Evolutionary conservation across 768 basidiomycete genomes (phyloP).

Genomic region (Leucosporidium scottii): DNA sequence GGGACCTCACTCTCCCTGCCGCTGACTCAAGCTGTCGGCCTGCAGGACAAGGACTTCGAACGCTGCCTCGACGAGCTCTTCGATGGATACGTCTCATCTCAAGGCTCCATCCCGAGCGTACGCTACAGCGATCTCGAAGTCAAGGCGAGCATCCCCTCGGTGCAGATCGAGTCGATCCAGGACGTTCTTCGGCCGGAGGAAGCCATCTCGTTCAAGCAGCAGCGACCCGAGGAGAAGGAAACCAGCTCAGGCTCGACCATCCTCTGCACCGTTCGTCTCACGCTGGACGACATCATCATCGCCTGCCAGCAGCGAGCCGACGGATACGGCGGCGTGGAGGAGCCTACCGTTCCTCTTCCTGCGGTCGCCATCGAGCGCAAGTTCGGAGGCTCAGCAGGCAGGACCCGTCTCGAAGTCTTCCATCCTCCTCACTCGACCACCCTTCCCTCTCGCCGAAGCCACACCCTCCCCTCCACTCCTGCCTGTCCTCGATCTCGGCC

Average conservation of each 20-base stretch:
- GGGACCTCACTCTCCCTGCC: no score
- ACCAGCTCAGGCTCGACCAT: constrained; percentile 3
- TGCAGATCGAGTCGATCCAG: constrained; percentile 16
- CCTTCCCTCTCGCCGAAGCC: constrained; percentile 1
- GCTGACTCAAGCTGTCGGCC: background rate
- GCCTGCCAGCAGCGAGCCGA: background rate
- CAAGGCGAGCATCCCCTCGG: background rate
- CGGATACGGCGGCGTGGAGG: background rate
- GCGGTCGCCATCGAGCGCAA: constrained; percentile 1
- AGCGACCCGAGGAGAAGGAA: background rate
- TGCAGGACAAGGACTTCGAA: constrained; percentile 18
- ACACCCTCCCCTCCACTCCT: background rate
- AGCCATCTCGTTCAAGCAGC: constrained; percentile 8
- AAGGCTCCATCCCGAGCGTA: background rate
- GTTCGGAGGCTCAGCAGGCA: background rate
- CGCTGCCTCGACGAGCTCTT: constrained; percentile 23
- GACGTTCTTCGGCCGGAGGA: constrained; percentile 27
- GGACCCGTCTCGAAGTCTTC: constrained; percentile 14
- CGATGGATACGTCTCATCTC: constrained; percentile 2
- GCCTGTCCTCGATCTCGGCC: background rate
- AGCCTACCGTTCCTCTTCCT: background rate
- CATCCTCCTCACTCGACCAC: background rate
- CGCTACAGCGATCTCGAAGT: background rate
- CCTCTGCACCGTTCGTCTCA: constrained; percentile 12
- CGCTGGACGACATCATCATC: constrained; percentile 5